A percentile compares a stretch with the other conserved stretches of the same genome.
Conservation (phyloP, 2,329 filamentous ascomycete species). For the Botrytis byssoidea region DNA sequence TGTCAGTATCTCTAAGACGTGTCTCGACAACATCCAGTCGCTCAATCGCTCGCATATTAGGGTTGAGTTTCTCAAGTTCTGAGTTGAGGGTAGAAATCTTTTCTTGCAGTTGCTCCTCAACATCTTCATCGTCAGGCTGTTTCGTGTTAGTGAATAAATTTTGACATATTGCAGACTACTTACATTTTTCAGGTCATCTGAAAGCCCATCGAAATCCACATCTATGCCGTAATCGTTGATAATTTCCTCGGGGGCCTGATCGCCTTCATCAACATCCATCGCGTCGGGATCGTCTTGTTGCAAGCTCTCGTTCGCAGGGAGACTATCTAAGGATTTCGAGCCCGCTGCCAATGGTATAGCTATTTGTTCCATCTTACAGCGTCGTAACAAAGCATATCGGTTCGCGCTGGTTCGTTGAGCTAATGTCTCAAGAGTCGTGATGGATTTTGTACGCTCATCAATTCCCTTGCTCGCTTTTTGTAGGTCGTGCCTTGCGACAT, state of each 20-base stretch:
- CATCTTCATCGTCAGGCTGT: conserved; percentile 65
- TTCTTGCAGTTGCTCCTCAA: conserved; percentile 75
- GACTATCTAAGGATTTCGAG: conserved; percentile 69
- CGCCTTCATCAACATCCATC: conserved; percentile 85
- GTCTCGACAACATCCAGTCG: conserved; percentile 82
- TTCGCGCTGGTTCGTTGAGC: conserved; percentile 81
- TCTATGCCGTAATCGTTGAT: conserved; percentile 90
- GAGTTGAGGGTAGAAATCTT: conserved; percentile 70
- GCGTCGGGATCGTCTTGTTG: conserved; percentile 76
- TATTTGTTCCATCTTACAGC: conserved; percentile 92
- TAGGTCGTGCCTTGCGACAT: conserved; percentile 74
- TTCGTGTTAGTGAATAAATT: conserved; percentile 36
- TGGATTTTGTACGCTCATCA: conserved; percentile 69
- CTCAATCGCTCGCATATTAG: conserved; percentile 94
- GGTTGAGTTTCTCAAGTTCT: conserved; percentile 90
- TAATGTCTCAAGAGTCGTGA: conserved; percentile 77
- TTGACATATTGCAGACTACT: conserved; percentile 43
- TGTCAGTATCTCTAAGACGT: conserved; percentile 78
- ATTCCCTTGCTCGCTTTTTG: conserved; percentile 83
- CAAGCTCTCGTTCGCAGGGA: conserved; percentile 84
- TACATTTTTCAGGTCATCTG: conserved; percentile 78
- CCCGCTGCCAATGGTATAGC: conserved; percentile 73
- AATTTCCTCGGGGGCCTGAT: conserved; percentile 61
- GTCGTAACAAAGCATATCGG: conserved; percentile 79
- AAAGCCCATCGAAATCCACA: conserved; percentile 78